Evolutionary conservation across 257 asterid genomes (phyloP), one percentile per base, ranked within the genome.

Genomic region (Parsonsia alboflavescens): DNA sequence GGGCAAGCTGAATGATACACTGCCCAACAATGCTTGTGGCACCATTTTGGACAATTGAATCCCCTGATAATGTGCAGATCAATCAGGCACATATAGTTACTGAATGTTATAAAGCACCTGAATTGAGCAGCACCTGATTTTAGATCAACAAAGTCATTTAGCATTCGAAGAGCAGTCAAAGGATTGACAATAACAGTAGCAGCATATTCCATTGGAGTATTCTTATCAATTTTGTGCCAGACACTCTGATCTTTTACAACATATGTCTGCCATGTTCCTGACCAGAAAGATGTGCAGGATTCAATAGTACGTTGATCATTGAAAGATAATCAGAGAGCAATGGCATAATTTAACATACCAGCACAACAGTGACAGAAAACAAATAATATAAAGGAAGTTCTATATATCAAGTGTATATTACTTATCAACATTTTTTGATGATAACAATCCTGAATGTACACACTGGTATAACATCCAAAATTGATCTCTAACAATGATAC

Each of bases 21-120:
- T 89, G 99, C 66, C 99, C 99, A 22, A 92, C 99, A 48, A 95
- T 90, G 88, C 99, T 92, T 53, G 99, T 92, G 45, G 99, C 96
- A 63, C 99, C 99, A 77, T 95, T 95, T 83, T 95, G 99, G 74
- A 95, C 98, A 54, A 95, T 81, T 78, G 89, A 80, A 84, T 95
- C 96, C 46, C 99, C 98, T 93, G 81, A n/a, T 53, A 28, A 53
- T 41, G 12, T 57, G 81, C 75, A 70, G 68, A 73, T 58, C 24
- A 41, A 79, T 81, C 7, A 83, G 72, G 53, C 68, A 75, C 72
- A 56, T 16, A 17, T 48, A 70, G 72, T 28, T 21, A 52, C 17
- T 54, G 7, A 70, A 81, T 36, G 13, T 10, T 42, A 45, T 48
- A 44, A 28, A 52, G 42, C 42, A 77, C 50, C 64, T 65, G n/a